Evolutionary conservation across 2,329 filamentous ascomycete genomes (phyloP).

Genomic region (Ophiostoma montium): DNA sequence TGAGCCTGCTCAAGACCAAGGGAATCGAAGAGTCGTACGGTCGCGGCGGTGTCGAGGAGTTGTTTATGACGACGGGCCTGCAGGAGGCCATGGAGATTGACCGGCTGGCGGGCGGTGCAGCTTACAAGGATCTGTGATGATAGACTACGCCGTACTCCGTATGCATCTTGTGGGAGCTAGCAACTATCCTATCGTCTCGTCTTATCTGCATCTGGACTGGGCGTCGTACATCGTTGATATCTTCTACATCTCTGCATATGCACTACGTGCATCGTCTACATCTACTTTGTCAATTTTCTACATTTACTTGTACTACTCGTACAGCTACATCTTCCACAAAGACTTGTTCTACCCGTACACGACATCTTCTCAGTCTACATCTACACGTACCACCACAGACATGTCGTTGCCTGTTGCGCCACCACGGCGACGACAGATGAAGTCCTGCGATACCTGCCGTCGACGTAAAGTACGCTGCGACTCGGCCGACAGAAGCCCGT

Average conservation of each 20-base stretch:
- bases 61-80: constrained; percentile 20
- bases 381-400: no score
- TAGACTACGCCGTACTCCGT: neutral
- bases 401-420: no score
- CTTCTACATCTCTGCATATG: no score
- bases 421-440: constrained; percentile 7
- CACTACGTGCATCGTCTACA: no score
- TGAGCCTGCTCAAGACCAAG: constrained; percentile 14
- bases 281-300: no score
- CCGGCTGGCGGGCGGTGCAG: neutral
- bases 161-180: neutral
- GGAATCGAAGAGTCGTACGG: constrained; percentile 16
- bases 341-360: no score
- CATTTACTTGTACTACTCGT: no score
- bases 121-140: neutral
- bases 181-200: no score
- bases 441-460: constrained; percentile 9
- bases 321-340: no score
- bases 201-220: no score
- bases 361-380: no score
- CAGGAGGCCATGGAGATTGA: constrained; percentile 19
- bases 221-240: no score
- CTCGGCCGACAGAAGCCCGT: constrained; percentile 3
- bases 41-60: constrained; percentile 17
- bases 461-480: constrained; percentile 9